Conservation (phyloP, 1,139 yeast genomes). For the Kluyveromyces sp. region DNA sequence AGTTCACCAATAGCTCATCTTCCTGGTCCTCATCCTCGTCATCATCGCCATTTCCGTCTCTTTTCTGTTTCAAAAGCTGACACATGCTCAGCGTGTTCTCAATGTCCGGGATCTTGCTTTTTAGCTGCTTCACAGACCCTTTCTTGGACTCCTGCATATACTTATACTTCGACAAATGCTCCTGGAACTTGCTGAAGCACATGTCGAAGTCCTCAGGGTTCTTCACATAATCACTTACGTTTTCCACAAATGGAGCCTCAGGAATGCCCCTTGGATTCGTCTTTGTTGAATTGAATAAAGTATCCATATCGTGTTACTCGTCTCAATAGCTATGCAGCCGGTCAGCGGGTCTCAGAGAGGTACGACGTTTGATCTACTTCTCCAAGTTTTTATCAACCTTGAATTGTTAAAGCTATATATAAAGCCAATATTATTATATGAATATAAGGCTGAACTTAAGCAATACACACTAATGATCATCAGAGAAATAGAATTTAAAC, state of each 20-base stretch:
- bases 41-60: slow-evolving; percentile 36
- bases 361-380: neutral
- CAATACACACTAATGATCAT: neutral
- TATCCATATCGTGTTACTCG: slow-evolving; percentile 20
- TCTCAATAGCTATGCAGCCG: too few relatives aligned
- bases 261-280: slow-evolving; percentile 93
- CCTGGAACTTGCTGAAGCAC: slow-evolving; percentile 65
- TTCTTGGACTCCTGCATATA: slow-evolving; percentile 80
- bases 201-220: slow-evolving; percentile 65
- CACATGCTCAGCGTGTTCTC: slow-evolving; percentile 75
- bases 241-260: slow-evolving; percentile 88
- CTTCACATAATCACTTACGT: slow-evolving; percentile 67
- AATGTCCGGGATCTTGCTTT: slow-evolving; percentile 81
- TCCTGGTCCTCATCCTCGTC: slow-evolving; percentile 38
- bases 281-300: slow-evolving; percentile 29
- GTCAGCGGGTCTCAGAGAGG: too few relatives aligned
- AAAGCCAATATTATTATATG: too few relatives aligned
- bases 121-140: slow-evolving; percentile 59
- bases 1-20: slow-evolving; percentile 56
- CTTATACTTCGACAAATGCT: slow-evolving; percentile 71
- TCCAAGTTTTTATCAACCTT: neutral
- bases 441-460: too few relatives aligned
- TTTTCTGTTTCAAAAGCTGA: slow-evolving; percentile 42
- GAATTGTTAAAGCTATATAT: neutral
- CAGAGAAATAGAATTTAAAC: too few relatives aligned